These are phyloP conservation scores for Amanita phalloides DNA, from an alignment of 768 basidiomycete species.

Conservation along the genomic window DNA sequence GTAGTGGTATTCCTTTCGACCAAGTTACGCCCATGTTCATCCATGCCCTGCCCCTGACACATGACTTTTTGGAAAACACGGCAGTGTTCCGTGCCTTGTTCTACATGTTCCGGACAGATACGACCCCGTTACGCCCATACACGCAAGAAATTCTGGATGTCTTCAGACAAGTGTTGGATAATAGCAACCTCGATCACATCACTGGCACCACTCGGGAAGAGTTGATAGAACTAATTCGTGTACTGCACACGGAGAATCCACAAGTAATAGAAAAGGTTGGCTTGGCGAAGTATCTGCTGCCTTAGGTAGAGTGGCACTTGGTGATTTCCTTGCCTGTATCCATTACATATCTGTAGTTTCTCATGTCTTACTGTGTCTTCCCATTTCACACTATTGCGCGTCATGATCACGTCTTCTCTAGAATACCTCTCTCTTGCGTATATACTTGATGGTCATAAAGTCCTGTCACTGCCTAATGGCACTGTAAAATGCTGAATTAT, in stretches of 20 bases:
- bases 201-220: conserved; percentile 69
- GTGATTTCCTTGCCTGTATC: conserved; percentile 8
- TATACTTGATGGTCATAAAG: not conserved
- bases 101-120: conserved; percentile 73
- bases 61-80: conserved; percentile 85
- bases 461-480: not conserved
- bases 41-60: conserved; percentile 71
- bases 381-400: not conserved
- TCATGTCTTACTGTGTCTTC: conserved; percentile 7
- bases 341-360: conserved; percentile 5
- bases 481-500: not conserved
- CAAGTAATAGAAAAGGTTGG: conserved; percentile 77
- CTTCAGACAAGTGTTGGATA: conserved; percentile 78
- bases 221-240: conserved; percentile 62
- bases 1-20: conserved; percentile 72
- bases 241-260: conserved; percentile 67
- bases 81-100: conserved; percentile 86
- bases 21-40: conserved; percentile 85
- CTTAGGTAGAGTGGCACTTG: conserved; percentile 17
- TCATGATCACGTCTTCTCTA: not conserved
- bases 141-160: conserved; percentile 72
- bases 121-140: conserved; percentile 57
- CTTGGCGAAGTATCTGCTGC: conserved; percentile 38
- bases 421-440: not conserved
- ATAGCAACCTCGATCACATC: conserved; percentile 62